Evolutionary conservation across 176 grass and related monocot species (phyloP).

Genomic region (Eragrostis nindensis): DNA sequence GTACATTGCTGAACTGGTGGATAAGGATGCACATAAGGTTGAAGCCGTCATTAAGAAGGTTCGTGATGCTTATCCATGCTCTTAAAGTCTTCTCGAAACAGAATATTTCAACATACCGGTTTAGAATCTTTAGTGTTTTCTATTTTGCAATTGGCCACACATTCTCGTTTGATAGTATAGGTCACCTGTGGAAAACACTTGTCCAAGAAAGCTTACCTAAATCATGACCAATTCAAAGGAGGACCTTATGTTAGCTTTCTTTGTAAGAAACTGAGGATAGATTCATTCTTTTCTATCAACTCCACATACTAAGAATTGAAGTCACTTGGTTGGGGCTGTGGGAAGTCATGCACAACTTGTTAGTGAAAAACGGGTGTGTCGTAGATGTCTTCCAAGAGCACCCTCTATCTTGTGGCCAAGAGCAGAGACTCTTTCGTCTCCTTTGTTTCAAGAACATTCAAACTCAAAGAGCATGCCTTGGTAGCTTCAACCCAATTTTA

Average conservation of each 20-base stretch:
- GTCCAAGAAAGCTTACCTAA: background rate
- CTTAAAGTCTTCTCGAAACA: slow-evolving; percentile 14
- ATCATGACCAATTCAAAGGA: slow-evolving; percentile 15
- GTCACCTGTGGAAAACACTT: background rate
- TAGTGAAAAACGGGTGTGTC: background rate
- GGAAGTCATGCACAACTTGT: slow-evolving; percentile 9
- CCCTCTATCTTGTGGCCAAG: background rate
- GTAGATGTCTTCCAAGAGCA: background rate
- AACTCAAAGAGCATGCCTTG: background rate
- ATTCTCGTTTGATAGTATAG: slow-evolving; percentile 16
- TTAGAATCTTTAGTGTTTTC: background rate
- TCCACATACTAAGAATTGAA: background rate
- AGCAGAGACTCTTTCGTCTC: background rate
- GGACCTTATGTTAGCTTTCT: slow-evolving; percentile 18
- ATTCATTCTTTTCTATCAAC: background rate
- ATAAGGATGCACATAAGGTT: slow-evolving; percentile 71
- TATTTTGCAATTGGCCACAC: background rate
- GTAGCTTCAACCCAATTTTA: slow-evolving; percentile 13
- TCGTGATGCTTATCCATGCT: background rate
- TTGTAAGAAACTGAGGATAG: slow-evolving; percentile 18
- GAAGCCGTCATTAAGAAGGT: slow-evolving; percentile 83
- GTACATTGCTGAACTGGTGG: slow-evolving; percentile 67
- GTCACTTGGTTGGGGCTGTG: slow-evolving; percentile 18
- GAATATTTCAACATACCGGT: slow-evolving; percentile 1
- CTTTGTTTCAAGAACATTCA: background rate